phyloP scores from a whole-genome alignment of 2,329 filamentous ascomycete species.

The Sclerotinia sclerotiorum region DNA sequence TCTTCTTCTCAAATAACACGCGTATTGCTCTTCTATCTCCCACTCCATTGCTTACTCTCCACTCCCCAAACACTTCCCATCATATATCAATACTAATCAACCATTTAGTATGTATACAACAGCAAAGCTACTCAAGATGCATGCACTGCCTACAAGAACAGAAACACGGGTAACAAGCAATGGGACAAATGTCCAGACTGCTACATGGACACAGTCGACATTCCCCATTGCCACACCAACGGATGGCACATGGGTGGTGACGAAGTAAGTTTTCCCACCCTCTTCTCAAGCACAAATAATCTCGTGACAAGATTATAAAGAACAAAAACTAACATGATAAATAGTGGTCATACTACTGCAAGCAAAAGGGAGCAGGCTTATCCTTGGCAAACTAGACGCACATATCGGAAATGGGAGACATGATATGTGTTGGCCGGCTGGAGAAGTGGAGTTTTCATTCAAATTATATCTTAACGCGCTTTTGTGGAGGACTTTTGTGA shows the following conservation, averaged over 20 bases:
- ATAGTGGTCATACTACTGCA: slow-evolving; percentile 13
- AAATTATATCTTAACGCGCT: neutral
- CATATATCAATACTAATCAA: neutral
- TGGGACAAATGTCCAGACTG: slow-evolving; percentile 19
- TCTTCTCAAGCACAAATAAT: neutral
- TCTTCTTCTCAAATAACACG: neutral
- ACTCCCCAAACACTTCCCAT: neutral
- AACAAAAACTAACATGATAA: neutral
- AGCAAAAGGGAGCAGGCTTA: neutral
- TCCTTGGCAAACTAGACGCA: neutral
- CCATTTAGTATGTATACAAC: slow-evolving; percentile 8
- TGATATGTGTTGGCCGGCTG: neutral
- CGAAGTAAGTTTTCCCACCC: neutral
- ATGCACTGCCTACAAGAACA: neutral
- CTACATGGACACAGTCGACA: neutral
- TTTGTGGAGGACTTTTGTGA: neutral
- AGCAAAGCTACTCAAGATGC: neutral
- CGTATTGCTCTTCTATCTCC: neutral
- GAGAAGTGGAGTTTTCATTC: neutral
- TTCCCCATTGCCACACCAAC: neutral
- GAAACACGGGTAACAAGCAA: slow-evolving; percentile 1
- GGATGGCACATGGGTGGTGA: slow-evolving; percentile 5
- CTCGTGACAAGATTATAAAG: neutral
- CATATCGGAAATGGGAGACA: neutral
- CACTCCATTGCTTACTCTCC: neutral